Percentiles rank a stretch among this genome's conserved stretches.
Conservation (phyloP, 2,329 filamentous ascomycete genomes). For the Colletotrichum sp. region DNA sequence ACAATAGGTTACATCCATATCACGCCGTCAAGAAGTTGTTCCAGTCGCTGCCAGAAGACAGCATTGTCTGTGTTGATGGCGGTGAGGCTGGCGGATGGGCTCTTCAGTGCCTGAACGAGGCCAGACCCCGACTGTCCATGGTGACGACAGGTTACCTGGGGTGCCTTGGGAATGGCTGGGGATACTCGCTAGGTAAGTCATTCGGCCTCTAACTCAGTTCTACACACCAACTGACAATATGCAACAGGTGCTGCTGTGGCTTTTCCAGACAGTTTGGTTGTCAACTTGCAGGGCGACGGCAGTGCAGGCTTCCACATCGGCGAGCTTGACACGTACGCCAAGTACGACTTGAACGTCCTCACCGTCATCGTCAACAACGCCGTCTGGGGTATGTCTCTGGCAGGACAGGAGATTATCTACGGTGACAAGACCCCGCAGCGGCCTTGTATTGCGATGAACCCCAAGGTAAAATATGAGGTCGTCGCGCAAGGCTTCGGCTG, state of each 20-base stretch:
- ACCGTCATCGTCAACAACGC: constrained; percentile 1
- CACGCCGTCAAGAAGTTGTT: neutral
- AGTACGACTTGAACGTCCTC: constrained; percentile 1
- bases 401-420: constrained; percentile 1
- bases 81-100: constrained; percentile 4
- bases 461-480: neutral
- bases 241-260: neutral
- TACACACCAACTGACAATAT: neutral
- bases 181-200: neutral
- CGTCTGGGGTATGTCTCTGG: constrained; percentile 12
- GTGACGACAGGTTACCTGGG: neutral
- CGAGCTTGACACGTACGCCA: constrained; percentile 9
- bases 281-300: constrained; percentile 5
- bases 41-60: neutral
- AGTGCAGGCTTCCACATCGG: constrained; percentile 4
- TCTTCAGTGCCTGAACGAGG: neutral
- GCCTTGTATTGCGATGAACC: constrained; percentile 6
- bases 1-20: neutral
- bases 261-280: neutral
- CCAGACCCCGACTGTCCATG: neutral
- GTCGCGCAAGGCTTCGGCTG: constrained; percentile 2
- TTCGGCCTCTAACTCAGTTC: too few species aligned
- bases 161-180: constrained; percentile 1
- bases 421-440: neutral
- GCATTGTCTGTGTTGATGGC: neutral